Base-by-base conservation (phyloP, 768 basidiomycete genomes). In the Xanthoconium purpureum region DNA sequence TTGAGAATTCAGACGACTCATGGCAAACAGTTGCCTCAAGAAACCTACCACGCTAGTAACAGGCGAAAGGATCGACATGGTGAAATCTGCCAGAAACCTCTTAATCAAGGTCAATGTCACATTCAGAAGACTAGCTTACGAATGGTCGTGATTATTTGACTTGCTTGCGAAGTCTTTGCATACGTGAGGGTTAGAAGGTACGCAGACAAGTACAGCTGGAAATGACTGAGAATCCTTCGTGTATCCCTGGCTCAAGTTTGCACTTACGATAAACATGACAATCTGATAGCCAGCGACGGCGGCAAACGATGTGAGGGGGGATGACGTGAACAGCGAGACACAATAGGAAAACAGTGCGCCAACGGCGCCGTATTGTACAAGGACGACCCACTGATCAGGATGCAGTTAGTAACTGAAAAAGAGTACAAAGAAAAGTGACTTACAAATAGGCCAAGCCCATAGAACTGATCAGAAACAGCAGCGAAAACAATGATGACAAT, bases 131-230 rank as follows among this genome's bases (percentile, higher is more conserved):
- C 8, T 1, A 24, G 66, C 79, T 60, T 56, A 80, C 80, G 86
- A 46, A 86, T 80, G 50, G 81, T 81, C 1, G 80, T 84, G 51
- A 89, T 83, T 42, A 85, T 78, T 10, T 68, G 59, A 17, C 59
- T 71, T 6, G 86, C 82, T 57, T 78, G 72, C 1, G 83, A 79
- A 2, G 80, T 80, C 66, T 82, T 81, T 32, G 85, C 88, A 63
- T 87, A 93, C 0, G 90, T 91, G 36, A 90, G 74, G 5, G 83
- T 83, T 28, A 91, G 75, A 9, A 93, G 77, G 66, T 91, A 89
- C 1, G 78, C 82, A 18, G 82, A 78, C 24, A 89, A 68, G 61
- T 87, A 89, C 17, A 87, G 62, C 86, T 88, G 51, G 45, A 24
- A 45, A 20, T 38, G 20, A 38, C 12, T 44, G 18, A 52, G 46